These are phyloP conservation scores for Scedosporium boydii DNA, from an alignment of 2,329 filamentous ascomycete species.

Conservation along the genomic window DNA sequence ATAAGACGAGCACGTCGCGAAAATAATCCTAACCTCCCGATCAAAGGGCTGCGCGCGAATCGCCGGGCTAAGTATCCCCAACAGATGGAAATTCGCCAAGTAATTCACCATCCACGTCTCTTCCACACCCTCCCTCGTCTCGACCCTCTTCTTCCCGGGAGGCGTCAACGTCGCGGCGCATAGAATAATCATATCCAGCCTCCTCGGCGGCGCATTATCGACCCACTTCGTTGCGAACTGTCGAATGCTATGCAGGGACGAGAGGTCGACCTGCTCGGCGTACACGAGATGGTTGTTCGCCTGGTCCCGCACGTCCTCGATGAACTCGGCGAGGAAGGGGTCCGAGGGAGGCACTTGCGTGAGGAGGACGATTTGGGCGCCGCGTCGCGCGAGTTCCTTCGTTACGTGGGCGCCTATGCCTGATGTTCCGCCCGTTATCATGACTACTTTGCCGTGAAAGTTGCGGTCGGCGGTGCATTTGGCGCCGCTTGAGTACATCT, in stretches of 20 bases:
- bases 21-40: constrained; percentile 80
- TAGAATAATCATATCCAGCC: constrained; percentile 84
- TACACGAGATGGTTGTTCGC: constrained; percentile 85
- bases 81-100: constrained; percentile 87
- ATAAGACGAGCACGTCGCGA: constrained; percentile 82
- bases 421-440: constrained; percentile 91
- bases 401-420: constrained; percentile 78
- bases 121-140: constrained; percentile 74
- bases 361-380: constrained; percentile 84
- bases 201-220: constrained; percentile 80
- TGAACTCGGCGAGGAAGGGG: constrained; percentile 83
- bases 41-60: constrained; percentile 87
- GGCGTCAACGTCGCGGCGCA: constrained; percentile 74
- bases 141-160: constrained; percentile 45
- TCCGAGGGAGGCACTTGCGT: constrained; percentile 75
- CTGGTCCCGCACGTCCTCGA: constrained; percentile 71
- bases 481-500: constrained; percentile 70
- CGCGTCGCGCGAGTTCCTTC: constrained; percentile 64
- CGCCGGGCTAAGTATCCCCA: constrained; percentile 84
- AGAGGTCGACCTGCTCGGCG: constrained; percentile 86
- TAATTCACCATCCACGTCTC: constrained; percentile 93
- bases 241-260: constrained; percentile 81
- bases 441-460: constrained; percentile 88
- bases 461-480: constrained; percentile 65
- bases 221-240: constrained; percentile 97